Conservation (phyloP, 2,329 filamentous ascomycete species). For the Calonectria henricotiae region DNA sequence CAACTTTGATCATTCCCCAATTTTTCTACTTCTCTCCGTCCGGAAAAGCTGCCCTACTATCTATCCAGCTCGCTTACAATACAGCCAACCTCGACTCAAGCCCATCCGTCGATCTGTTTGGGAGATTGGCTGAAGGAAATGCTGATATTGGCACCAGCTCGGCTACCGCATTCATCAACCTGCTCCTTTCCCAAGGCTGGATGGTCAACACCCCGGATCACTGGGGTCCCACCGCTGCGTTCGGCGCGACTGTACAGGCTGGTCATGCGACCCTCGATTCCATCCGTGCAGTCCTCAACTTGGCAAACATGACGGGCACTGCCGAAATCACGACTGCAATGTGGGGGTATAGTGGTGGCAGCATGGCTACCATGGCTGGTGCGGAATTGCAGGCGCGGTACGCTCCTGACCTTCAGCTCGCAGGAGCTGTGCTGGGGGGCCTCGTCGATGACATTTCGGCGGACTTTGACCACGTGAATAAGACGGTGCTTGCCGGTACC, state of each 20-base stretch:
- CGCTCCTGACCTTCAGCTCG: constrained; percentile 38
- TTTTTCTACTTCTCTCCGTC: constrained; percentile 27
- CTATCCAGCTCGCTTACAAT: constrained; percentile 48
- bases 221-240: constrained; percentile 62
- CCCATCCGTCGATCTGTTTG: constrained; percentile 42
- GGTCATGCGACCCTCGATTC: constrained; percentile 63
- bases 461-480: constrained; percentile 38
- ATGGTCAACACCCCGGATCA: constrained; percentile 60
- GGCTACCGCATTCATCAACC: constrained; percentile 27
- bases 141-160: constrained; percentile 38
- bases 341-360: constrained; percentile 49
- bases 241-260: constrained; percentile 58
- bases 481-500: constrained; percentile 37
- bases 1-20: constrained; percentile 56
- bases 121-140: constrained; percentile 31
- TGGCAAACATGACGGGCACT: background rate
- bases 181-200: constrained; percentile 40
- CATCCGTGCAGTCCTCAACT: constrained; percentile 58
- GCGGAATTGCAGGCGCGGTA: constrained; percentile 43
- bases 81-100: constrained; percentile 43
- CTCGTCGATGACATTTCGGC: constrained; percentile 43
- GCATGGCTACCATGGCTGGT: constrained; percentile 41
- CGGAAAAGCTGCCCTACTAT: constrained; percentile 37
- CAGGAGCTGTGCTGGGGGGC: constrained; percentile 41
- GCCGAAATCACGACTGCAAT: constrained; percentile 17